These are phyloP conservation scores for Sophora flavescens DNA, from an alignment of 306 rosid genomes.

Conservation along the genomic window DNA sequence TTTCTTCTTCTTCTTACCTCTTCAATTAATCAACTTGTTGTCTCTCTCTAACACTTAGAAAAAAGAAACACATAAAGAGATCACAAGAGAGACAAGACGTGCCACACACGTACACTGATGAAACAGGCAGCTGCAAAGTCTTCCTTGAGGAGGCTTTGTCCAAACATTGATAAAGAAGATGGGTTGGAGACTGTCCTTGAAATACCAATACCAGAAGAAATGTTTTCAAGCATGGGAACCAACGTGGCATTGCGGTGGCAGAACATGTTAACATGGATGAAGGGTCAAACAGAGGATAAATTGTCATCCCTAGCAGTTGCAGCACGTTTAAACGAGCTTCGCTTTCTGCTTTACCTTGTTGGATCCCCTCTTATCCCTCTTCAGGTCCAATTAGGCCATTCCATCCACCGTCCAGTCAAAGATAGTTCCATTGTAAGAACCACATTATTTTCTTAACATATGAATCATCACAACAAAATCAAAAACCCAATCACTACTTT, in stretches of 20 bases:
- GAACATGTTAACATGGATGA: conserved; percentile 94
- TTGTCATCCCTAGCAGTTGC: conserved; percentile 71
- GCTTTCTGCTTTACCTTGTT: conserved; percentile 86
- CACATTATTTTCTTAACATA: not conserved
- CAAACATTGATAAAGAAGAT: conserved; percentile 83
- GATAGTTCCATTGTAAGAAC: conserved; percentile 83
- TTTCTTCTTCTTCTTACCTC: not conserved
- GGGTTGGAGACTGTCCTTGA: conserved; percentile 93
- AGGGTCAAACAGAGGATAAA: conserved; percentile 78
- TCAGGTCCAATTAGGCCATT: conserved; percentile 86
- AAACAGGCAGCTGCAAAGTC: conserved; percentile 48
- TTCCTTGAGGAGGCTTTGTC: conserved; percentile 85
- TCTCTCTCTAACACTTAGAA: not conserved
- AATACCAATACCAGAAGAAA: conserved; percentile 93
- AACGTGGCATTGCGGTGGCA: conserved; percentile 71
- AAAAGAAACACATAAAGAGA: not conserved
- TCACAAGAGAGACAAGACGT: not conserved
- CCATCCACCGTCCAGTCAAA: conserved; percentile 82
- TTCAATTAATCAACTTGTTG: conserved; percentile 41
- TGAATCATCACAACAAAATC: not conserved
- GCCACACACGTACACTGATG: conserved; percentile 38
- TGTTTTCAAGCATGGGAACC: conserved; percentile 87
- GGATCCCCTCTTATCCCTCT: conserved; percentile 98
- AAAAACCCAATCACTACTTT: not conserved
- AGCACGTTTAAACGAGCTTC: conserved; percentile 77